A percentile compares a stretch with the other conserved stretches of the same genome.
Evolutionary conservation across 2,329 filamentous ascomycete species (phyloP).

Genomic region (Hirsutella minnesotensis): DNA sequence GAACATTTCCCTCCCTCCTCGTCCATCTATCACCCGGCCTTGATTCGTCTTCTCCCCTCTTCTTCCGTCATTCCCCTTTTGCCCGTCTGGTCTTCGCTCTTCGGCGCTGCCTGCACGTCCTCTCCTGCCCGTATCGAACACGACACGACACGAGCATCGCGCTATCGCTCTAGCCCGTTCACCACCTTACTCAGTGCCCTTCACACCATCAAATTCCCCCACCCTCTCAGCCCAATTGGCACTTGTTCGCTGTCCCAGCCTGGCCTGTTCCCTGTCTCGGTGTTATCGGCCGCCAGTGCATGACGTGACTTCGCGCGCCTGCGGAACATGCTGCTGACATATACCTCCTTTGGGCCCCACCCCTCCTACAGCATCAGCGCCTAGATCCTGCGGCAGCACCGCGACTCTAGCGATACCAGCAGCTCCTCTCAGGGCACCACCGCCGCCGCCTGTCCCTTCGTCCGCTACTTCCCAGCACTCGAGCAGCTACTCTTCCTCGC

Average conservation of each 20-base stretch:
- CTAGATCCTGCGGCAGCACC: neutral
- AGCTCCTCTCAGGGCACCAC: constrained; percentile 1
- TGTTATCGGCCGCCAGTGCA: neutral
- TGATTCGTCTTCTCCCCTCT: neutral
- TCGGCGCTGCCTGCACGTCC: too few species aligned
- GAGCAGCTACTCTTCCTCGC: constrained; percentile 26
- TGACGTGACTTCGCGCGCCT: constrained; percentile 9
- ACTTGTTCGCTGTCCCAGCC: too few species aligned
- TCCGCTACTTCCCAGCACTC: neutral
- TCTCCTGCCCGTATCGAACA: too few species aligned
- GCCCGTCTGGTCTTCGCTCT: too few species aligned
- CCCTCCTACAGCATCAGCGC: neutral
- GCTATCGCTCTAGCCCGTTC: too few species aligned
- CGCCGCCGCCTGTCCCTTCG: constrained; percentile 1
- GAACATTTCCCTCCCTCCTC: neutral
- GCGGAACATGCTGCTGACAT: constrained; percentile 7
- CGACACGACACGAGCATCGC: too few species aligned
- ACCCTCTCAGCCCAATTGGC: too few species aligned
- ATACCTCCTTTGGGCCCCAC: constrained; percentile 2
- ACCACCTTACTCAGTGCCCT: too few species aligned
- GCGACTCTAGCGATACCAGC: neutral
- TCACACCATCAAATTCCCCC: too few species aligned
- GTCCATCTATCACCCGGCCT: too few species aligned
- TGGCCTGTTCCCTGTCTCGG: too few species aligned
- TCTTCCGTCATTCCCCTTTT: neutral